These are phyloP conservation scores for Macrocybe sp. DNA, from an alignment of 1,284 basidiomycete species.

Conservation along the genomic window DNA sequence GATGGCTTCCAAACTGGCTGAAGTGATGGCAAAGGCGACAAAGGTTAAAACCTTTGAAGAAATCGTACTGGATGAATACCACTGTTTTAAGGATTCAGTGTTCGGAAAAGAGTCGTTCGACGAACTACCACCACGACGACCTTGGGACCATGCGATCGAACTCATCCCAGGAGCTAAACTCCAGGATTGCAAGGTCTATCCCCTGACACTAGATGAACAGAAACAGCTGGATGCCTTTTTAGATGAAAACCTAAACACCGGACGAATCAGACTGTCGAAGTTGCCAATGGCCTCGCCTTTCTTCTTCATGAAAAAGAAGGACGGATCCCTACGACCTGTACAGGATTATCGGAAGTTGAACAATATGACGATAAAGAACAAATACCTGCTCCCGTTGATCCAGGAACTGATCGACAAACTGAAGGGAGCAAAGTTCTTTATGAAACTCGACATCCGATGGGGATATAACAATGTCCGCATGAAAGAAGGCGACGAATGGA, in stretches of 20 bases:
- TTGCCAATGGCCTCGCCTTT: slow-evolving; percentile 28
- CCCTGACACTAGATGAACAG: slow-evolving; percentile 21
- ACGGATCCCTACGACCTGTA: slow-evolving; percentile 24
- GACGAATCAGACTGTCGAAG: slow-evolving; percentile 22
- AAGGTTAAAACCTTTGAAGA: not conserved
- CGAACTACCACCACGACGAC: slow-evolving; percentile 7
- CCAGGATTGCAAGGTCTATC: slow-evolving; percentile 19
- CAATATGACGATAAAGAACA: slow-evolving; percentile 29
- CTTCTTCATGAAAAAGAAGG: slow-evolving; percentile 42
- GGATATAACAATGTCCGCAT: slow-evolving; percentile 30
- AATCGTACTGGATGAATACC: slow-evolving; percentile 7
- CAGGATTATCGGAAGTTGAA: slow-evolving; percentile 36
- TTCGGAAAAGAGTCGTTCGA: slow-evolving; percentile 14
- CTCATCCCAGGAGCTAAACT: slow-evolving; percentile 12
- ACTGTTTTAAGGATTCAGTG: slow-evolving; percentile 9
- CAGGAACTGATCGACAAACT: slow-evolving; percentile 27
- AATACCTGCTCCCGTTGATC: slow-evolving; percentile 31
- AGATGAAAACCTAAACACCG: slow-evolving; percentile 24
- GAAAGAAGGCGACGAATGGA: slow-evolving; percentile 29
- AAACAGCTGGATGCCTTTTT: slow-evolving; percentile 22
- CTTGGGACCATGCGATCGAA: slow-evolving; percentile 24
- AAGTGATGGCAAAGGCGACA: not conserved
- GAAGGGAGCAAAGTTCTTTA: slow-evolving; percentile 22
- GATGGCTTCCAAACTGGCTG: not conserved
- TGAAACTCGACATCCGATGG: slow-evolving; percentile 29